These are phyloP conservation scores for Lipomyces starkeyi DNA, from an alignment of 805 yeast genomes.

Conservation along the genomic window DNA sequence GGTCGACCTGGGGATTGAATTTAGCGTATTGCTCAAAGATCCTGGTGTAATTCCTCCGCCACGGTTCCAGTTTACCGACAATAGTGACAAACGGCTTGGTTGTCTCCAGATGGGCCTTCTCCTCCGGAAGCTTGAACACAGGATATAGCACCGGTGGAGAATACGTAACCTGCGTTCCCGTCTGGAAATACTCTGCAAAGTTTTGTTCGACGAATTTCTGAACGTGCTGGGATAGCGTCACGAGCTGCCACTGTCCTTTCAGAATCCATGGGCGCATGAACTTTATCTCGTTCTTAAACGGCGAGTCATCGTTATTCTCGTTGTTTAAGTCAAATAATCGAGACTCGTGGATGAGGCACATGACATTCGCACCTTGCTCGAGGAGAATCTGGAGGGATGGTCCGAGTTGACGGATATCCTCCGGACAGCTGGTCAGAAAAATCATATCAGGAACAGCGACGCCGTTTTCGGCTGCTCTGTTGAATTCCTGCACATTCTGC, in stretches of 20 bases:
- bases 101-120: conserved; percentile 10
- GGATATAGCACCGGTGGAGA: conserved; percentile 28
- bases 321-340: conserved; percentile 20
- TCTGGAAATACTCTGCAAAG: conserved; percentile 21
- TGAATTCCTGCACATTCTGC: conserved; percentile 10
- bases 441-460: conserved; percentile 27
- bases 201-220: conserved; percentile 21
- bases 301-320: conserved; percentile 4
- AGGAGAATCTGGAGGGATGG: conserved; percentile 7
- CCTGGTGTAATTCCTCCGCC: conserved; percentile 32
- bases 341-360: conserved; percentile 35
- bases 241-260: conserved; percentile 26
- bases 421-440: conserved; percentile 32
- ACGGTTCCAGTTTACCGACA: conserved; percentile 36
- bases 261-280: conserved; percentile 29
- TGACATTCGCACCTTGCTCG: conserved; percentile 24
- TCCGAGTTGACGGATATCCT: conserved; percentile 18
- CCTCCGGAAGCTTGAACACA: conserved; percentile 25
- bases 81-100: conserved; percentile 28
- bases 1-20: conserved; percentile 20
- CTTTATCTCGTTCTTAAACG: conserved; percentile 15
- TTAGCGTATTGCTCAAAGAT: conserved; percentile 21
- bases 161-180: conserved; percentile 16
- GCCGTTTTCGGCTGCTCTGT: neutral
- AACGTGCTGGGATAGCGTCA: conserved; percentile 33